Percentiles rank a stretch among this genome's conserved stretches.
Conservation (phyloP, 2,329 filamentous ascomycete genomes). For the Cladosporium sp. region DNA sequence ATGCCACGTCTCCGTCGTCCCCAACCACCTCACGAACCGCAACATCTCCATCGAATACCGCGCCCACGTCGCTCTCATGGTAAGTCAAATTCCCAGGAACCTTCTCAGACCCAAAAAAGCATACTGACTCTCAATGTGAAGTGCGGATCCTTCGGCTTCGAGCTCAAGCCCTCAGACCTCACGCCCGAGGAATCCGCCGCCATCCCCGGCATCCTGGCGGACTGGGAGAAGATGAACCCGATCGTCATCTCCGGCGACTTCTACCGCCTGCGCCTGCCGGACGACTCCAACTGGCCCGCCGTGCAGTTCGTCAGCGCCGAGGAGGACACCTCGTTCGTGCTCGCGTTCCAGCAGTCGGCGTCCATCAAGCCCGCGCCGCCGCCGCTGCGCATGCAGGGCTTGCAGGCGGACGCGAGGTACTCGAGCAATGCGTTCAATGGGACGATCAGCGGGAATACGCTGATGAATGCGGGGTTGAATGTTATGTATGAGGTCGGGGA, state of each 20-base stretch:
- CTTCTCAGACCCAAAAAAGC: not conserved
- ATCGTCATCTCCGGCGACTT: conserved; percentile 54
- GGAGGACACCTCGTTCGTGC: conserved; percentile 46
- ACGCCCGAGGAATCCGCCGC: conserved; percentile 45
- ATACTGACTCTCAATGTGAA: not conserved
- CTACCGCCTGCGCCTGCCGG: conserved; percentile 54
- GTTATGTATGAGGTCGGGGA: conserved; percentile 44
- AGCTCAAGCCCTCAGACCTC: conserved; percentile 53
- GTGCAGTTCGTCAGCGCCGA: conserved; percentile 54
- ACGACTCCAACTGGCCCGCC: conserved; percentile 56
- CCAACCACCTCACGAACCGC: conserved; percentile 52
- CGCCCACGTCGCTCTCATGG: conserved; percentile 61
- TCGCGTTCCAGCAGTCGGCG: conserved; percentile 54
- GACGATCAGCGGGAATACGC: conserved; percentile 51
- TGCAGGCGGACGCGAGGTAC: conserved; percentile 51
- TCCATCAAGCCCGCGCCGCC: conserved; percentile 50
- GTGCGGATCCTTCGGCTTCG: conserved; percentile 60
- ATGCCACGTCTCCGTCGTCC: conserved; percentile 57
- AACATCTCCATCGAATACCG: conserved; percentile 54
- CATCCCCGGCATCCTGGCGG: conserved; percentile 49
- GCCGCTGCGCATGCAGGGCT: conserved; percentile 49
- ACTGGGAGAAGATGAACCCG: conserved; percentile 53
- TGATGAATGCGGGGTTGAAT: conserved; percentile 59
- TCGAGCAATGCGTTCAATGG: conserved; percentile 44
- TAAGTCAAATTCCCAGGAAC: not conserved